Evolutionary conservation across 2,329 filamentous ascomycete genomes (phyloP).

Genomic region (Myotisia sp.): DNA sequence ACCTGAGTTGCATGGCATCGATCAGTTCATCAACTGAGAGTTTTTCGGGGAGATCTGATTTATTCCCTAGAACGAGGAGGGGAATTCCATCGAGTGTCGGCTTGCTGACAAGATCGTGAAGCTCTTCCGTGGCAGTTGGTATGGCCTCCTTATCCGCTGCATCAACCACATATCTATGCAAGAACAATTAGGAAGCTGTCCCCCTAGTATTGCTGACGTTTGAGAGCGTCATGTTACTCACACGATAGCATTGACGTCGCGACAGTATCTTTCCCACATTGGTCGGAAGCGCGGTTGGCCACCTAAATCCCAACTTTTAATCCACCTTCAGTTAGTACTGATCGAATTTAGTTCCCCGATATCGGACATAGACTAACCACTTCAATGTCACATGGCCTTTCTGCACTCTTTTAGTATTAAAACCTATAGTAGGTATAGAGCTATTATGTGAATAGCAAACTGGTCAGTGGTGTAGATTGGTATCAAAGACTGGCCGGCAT

Average conservation of each 20-base stretch:
- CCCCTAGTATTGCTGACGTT: not conserved
- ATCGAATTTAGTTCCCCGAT: constrained; percentile 6
- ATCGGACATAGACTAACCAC: constrained; percentile 43
- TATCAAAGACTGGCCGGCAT: too few species aligned
- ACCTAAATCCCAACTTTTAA: constrained; percentile 73
- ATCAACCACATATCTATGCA: constrained; percentile 81
- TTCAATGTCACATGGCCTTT: constrained; percentile 96
- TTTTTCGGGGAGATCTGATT: constrained; percentile 85
- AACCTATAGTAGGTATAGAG: constrained; percentile 94
- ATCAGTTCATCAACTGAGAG: constrained; percentile 90
- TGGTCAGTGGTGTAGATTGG: too few species aligned
- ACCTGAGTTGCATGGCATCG: constrained; percentile 77
- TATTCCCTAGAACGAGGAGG: constrained; percentile 87
- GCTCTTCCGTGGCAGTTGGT: constrained; percentile 76
- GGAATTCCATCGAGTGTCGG: constrained; percentile 77
- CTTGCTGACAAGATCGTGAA: constrained; percentile 77
- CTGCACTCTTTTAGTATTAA: constrained; percentile 98
- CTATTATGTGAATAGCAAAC: constrained; percentile 37
- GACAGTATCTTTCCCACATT: constrained; percentile 99
- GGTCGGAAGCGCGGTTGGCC: constrained; percentile 92
- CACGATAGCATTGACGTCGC: constrained; percentile 93
- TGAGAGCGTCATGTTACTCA: constrained; percentile 18
- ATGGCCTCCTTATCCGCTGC: constrained; percentile 73
- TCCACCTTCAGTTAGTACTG: constrained; percentile 17
- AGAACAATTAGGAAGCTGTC: too few species aligned